These are phyloP conservation scores for Nemania diffusa DNA, from an alignment of 2,329 filamentous ascomycete species.

Conservation along the genomic window DNA sequence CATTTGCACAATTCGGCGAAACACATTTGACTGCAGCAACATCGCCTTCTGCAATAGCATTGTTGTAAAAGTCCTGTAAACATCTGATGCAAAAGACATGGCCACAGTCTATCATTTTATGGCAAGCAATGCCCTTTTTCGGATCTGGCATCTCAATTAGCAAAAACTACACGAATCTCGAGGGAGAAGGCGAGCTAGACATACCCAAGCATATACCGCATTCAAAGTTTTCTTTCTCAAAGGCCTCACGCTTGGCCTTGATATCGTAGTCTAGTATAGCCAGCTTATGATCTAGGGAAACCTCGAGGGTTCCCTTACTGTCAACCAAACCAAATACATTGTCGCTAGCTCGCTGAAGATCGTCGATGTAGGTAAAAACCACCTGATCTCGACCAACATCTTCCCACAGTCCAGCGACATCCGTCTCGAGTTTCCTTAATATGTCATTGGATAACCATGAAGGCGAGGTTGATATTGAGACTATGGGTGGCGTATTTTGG, in stretches of 20 bases:
- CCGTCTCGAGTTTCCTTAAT: conserved; percentile 61
- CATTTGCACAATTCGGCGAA: conserved; percentile 79
- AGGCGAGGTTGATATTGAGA: conserved; percentile 64
- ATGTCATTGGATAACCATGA: conserved; percentile 65
- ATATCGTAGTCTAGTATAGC: conserved; percentile 82
- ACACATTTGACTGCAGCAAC: conserved; percentile 83
- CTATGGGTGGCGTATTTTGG: conserved; percentile 59
- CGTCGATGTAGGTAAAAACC: conserved; percentile 72
- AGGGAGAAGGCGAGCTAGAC: conserved; percentile 31
- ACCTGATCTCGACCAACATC: conserved; percentile 69
- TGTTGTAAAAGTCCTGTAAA: conserved; percentile 88
- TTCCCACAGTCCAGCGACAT: conserved; percentile 68
- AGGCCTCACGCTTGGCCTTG: conserved; percentile 76
- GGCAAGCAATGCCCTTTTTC: conserved; percentile 85
- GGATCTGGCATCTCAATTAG: conserved; percentile 67
- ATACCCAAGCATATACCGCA: conserved; percentile 83
- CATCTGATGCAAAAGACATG: conserved; percentile 95
- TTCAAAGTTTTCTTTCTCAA: conserved; percentile 85
- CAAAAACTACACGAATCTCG: neutral
- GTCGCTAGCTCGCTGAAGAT: conserved; percentile 68
- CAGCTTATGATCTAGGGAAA: conserved; percentile 70
- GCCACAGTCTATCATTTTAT: conserved; percentile 82
- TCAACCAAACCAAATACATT: conserved; percentile 68
- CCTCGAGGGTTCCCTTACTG: conserved; percentile 59
- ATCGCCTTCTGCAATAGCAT: conserved; percentile 86